Conservation (phyloP, 2,329 filamentous ascomycete species). For the Fusarium nygamai region DNA sequence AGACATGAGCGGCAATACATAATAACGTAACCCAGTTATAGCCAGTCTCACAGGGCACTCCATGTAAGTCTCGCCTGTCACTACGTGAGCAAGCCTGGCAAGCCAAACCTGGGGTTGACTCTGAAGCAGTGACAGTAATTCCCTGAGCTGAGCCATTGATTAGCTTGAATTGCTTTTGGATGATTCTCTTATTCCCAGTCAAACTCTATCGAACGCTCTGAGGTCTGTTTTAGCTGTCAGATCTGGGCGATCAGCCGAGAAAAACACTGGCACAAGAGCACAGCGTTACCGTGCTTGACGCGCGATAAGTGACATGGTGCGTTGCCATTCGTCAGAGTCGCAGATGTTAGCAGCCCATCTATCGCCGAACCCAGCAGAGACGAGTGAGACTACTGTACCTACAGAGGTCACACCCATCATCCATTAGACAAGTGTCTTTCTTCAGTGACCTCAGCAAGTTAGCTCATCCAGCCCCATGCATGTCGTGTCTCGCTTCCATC, state of each 20-base stretch:
- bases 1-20: not conserved
- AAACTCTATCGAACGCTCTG: not conserved
- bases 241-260: conserved; percentile 4
- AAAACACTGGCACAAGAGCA: not conserved
- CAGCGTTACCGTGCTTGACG: conserved; percentile 7
- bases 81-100: not conserved
- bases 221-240: not conserved
- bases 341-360: conserved; percentile 22
- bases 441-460: conserved; percentile 6
- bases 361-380: conserved; percentile 9
- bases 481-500: conserved; percentile 30
- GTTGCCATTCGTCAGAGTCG: conserved; percentile 30
- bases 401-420: not conserved
- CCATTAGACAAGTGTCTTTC: conserved; percentile 12
- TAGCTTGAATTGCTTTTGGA: not conserved
- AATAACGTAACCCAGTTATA: conserved; percentile 16
- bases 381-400: not conserved
- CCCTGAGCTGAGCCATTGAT: not conserved
- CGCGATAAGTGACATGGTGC: conserved; percentile 41
- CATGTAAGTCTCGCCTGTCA: conserved; percentile 11
- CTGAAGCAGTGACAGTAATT: not conserved
- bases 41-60: conserved; percentile 7
- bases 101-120: not conserved
- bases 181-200: not conserved
- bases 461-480: not conserved